Evolutionary conservation across 805 yeast species (phyloP).

Genomic region (Teunomyces pallodes): DNA sequence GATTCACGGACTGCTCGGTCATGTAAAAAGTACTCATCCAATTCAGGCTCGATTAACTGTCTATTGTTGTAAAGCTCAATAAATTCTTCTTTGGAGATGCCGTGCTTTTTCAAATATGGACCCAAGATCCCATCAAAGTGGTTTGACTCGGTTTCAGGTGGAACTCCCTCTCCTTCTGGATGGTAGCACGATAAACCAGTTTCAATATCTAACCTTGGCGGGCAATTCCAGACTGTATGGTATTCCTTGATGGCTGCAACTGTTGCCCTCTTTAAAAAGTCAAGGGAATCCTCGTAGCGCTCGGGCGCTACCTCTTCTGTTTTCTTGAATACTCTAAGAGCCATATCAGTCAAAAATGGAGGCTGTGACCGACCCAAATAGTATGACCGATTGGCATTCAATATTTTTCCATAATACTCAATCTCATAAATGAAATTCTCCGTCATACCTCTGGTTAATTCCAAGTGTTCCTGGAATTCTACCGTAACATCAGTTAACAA

Average conservation of each 20-base stretch:
- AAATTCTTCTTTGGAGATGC: constrained; percentile 59
- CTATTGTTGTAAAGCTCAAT: constrained; percentile 62
- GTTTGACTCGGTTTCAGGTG: constrained; percentile 92
- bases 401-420: constrained; percentile 82
- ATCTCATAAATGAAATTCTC: constrained; percentile 91
- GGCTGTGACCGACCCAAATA: constrained; percentile 93
- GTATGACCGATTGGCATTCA: constrained; percentile 92
- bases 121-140: constrained; percentile 74
- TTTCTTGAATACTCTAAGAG: constrained; percentile 61
- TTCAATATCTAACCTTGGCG: constrained; percentile 67
- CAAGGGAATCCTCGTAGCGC: constrained; percentile 40
- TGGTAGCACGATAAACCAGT: constrained; percentile 88
- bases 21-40: constrained; percentile 85
- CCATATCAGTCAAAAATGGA: constrained; percentile 94
- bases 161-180: constrained; percentile 89
- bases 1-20: constrained; percentile 95
- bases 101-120: constrained; percentile 67
- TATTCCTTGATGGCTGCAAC: constrained; percentile 87
- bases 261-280: constrained; percentile 63
- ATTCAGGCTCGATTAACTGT: constrained; percentile 65
- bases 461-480: constrained; percentile 44
- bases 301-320: constrained; percentile 47
- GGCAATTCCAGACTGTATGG: constrained; percentile 69
- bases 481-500: constrained; percentile 54
- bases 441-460: constrained; percentile 84